Percentiles rank a stretch among this genome's conserved stretches.
Evolutionary conservation across 163 green algal species (phyloP).

Genomic region (Coccomyxa subellipsoidea): DNA sequence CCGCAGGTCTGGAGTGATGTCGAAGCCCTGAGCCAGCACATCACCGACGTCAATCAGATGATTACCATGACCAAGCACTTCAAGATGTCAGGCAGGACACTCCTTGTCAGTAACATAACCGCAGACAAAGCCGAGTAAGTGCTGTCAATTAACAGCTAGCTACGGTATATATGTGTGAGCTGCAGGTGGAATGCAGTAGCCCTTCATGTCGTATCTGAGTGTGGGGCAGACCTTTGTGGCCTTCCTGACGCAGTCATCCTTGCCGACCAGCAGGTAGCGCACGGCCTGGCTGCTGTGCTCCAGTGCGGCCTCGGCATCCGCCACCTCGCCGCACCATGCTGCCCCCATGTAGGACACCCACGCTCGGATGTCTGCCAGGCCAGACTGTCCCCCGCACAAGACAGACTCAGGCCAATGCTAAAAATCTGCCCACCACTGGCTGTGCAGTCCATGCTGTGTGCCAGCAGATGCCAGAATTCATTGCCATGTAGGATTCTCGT

Average conservation of each 20-base stretch:
- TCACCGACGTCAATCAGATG: too few relatives aligned
- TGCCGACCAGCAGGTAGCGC: constrained; percentile 46
- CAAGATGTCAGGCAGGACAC: too few relatives aligned
- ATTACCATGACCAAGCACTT: too few relatives aligned
- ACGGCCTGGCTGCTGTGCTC: constrained; percentile 42
- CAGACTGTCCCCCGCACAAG: constrained; percentile 18
- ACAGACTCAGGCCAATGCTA: not conserved
- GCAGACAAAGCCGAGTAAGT: too few relatives aligned
- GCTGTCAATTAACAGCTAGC: too few relatives aligned
- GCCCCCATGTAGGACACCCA: constrained; percentile 38
- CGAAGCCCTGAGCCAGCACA: constrained; percentile 33
- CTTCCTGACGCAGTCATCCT: constrained; percentile 50
- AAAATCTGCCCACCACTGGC: not conserved
- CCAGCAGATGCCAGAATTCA: too few relatives aligned
- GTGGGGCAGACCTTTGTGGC: constrained; percentile 27
- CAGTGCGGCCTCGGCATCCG: constrained; percentile 35
- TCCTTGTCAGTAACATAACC: too few relatives aligned
- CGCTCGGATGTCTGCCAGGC: constrained; percentile 39
- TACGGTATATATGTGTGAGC: too few relatives aligned
- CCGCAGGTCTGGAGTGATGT: constrained; percentile 86
- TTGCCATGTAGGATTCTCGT: too few relatives aligned
- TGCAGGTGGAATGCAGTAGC: not conserved
- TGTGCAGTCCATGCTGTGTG: too few relatives aligned
- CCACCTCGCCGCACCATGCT: constrained; percentile 26
- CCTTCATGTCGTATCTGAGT: not conserved